These are phyloP conservation scores for Suillus bovinus DNA, from an alignment of 768 basidiomycete species.

Conservation along the genomic window DNA sequence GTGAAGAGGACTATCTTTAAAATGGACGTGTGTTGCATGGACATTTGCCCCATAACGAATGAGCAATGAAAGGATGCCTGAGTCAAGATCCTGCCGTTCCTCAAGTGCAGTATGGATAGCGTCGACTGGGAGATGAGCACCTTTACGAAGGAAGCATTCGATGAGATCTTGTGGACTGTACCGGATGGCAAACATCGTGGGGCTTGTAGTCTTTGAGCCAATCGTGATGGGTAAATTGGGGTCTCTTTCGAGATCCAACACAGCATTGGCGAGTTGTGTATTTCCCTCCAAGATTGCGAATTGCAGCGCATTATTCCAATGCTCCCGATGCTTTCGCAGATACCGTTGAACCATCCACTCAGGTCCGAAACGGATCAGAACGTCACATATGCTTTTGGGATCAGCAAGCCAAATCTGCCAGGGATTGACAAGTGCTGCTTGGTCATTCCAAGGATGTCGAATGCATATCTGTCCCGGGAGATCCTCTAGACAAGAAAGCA, in stretches of 20 bases:
- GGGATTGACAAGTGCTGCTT: not conserved
- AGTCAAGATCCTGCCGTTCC: not conserved
- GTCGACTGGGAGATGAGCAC: not conserved
- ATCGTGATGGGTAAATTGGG: not conserved
- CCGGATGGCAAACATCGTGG: not conserved
- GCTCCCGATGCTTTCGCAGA: not conserved
- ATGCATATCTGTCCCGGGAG: not conserved
- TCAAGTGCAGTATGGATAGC: not conserved
- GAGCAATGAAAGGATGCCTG: not conserved
- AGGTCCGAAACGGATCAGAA: not conserved
- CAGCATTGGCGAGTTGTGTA: not conserved
- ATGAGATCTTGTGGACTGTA: not conserved
- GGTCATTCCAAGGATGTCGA: not conserved
- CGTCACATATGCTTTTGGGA: not conserved
- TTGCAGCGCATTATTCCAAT: not conserved
- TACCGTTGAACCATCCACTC: not conserved
- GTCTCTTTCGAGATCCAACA: not conserved
- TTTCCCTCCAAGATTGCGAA: not conserved
- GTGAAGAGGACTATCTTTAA: not conserved
- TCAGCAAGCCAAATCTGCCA: constrained; percentile 2
- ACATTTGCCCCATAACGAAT: not conserved
- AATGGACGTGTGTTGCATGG: not conserved
- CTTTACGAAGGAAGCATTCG: not conserved
- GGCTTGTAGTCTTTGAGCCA: not conserved
- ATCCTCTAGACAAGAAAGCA: constrained; percentile 2